A percentile compares a stretch with the other conserved stretches of the same genome.
phyloP scores from a whole-genome alignment of 306 rosid species.

The Malus sylvestris region DNA sequence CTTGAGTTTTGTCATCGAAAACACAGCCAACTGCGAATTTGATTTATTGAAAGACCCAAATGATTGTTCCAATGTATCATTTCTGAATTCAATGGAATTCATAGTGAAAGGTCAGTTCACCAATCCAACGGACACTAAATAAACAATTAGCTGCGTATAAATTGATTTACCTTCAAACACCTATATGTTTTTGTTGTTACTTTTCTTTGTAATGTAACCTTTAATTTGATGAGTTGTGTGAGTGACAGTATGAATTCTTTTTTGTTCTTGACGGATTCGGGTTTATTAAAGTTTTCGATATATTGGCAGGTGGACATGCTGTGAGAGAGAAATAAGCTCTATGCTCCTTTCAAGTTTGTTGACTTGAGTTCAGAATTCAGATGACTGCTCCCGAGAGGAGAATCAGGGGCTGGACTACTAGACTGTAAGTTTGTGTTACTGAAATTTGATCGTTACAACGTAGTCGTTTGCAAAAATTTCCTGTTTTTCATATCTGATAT shows the following conservation, averaged over 20 bases:
- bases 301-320: slow-evolving; percentile 64
- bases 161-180: not conserved
- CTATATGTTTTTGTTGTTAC: not conserved
- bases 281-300: not conserved
- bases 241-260: not conserved
- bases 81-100: too few species aligned
- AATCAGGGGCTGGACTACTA: slow-evolving; percentile 65
- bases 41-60: too few species aligned
- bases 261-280: not conserved
- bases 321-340: slow-evolving; percentile 63
- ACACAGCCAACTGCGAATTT: too few species aligned
- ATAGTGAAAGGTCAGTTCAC: too few species aligned
- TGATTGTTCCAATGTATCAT: too few species aligned
- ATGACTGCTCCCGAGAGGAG: slow-evolving; percentile 51
- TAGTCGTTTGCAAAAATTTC: too few species aligned
- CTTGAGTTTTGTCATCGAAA: too few species aligned
- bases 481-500: not conserved
- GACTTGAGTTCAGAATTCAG: slow-evolving; percentile 53
- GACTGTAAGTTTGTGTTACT: slow-evolving; percentile 45
- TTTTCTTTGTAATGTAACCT: not conserved
- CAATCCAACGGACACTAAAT: too few species aligned
- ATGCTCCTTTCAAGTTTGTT: slow-evolving; percentile 73
- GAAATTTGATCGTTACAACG: too few species aligned
- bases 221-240: not conserved
- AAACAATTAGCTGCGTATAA: too few species aligned